Percentiles rank a stretch among this genome's conserved stretches.
These are phyloP conservation scores for Penicillium sp. DNA, from an alignment of 2,329 filamentous ascomycete genomes.

Conservation along the genomic window DNA sequence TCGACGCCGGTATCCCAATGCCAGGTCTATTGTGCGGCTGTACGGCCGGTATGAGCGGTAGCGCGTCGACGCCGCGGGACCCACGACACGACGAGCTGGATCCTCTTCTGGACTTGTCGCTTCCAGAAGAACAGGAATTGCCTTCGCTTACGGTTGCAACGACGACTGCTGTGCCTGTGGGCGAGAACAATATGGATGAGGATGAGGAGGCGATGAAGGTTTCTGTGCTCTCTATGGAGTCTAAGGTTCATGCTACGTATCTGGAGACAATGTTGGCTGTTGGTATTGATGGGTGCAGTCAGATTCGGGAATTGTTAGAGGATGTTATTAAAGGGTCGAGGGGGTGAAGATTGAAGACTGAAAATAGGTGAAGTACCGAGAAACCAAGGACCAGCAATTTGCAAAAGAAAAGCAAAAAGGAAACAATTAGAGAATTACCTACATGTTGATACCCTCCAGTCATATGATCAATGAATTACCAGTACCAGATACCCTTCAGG, in stretches of 20 bases:
- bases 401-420: background rate
- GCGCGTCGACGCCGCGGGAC: conserved; percentile 41
- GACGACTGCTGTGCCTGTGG: conserved; percentile 37
- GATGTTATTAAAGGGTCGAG: conserved; percentile 62
- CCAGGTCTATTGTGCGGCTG: conserved; percentile 83
- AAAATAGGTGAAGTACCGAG: background rate
- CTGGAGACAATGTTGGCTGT: conserved; percentile 92
- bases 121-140: conserved; percentile 63
- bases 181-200: conserved; percentile 56
- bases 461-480: conserved; percentile 1
- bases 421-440: background rate
- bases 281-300: conserved; percentile 85
- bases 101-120: conserved; percentile 44
- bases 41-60: conserved; percentile 68
- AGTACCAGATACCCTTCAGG: background rate
- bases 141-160: conserved; percentile 85
- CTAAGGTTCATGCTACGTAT: conserved; percentile 71
- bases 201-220: conserved; percentile 55
- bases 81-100: conserved; percentile 43
- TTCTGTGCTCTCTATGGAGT: conserved; percentile 79
- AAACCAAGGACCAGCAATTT: background rate
- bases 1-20: conserved; percentile 96
- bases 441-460: conserved; percentile 8
- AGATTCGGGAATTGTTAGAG: conserved; percentile 77
- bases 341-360: too few relatives aligned